Evolutionary conservation across 352 stramenopile species (phyloP).

Genomic region (Globisporangium nodosum): DNA sequence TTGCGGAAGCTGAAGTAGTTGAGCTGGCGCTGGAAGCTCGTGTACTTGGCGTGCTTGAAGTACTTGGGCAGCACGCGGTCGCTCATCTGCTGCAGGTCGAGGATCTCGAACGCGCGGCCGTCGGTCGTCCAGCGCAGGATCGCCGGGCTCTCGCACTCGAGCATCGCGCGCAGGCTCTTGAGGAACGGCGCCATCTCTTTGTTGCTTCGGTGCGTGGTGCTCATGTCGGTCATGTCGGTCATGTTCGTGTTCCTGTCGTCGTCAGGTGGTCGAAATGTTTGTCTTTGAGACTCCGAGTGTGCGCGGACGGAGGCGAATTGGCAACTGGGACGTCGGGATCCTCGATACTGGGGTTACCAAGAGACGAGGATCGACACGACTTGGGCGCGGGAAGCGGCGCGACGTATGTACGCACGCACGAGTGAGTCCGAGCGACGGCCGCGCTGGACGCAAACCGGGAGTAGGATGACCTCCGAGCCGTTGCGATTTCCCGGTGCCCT

Average conservation of each 20-base stretch:
- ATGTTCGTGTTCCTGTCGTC: not conserved
- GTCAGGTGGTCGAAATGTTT: not conserved
- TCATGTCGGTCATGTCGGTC: not conserved
- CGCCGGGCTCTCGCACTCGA: slow-evolving; percentile 42
- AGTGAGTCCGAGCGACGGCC: not conserved
- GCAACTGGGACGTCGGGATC: not conserved
- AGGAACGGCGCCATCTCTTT: slow-evolving; percentile 73
- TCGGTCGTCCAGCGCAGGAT: slow-evolving; percentile 56
- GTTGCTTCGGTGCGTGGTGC: not conserved
- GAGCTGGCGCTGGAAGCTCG: slow-evolving; percentile 86
- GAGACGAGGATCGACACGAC: not conserved
- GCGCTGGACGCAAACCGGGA: not conserved
- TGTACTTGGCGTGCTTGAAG: slow-evolving; percentile 80
- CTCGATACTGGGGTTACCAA: not conserved
- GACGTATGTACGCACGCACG: not conserved
- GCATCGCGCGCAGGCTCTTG: slow-evolving; percentile 52
- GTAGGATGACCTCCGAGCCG: not conserved
- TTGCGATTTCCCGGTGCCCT: not conserved
- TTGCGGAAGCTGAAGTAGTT: slow-evolving; percentile 92
- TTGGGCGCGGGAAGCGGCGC: not conserved
- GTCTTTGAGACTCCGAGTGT: not conserved
- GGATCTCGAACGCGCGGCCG: slow-evolving; percentile 58
- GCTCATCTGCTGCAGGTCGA: slow-evolving; percentile 53
- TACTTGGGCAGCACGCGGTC: slow-evolving; percentile 76
- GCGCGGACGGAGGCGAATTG: not conserved